A percentile compares a stretch with the other conserved stretches of the same genome.
phyloP scores from a whole-genome alignment of 441 rosid genomes.

The Rhodomyrtus psidioides region DNA sequence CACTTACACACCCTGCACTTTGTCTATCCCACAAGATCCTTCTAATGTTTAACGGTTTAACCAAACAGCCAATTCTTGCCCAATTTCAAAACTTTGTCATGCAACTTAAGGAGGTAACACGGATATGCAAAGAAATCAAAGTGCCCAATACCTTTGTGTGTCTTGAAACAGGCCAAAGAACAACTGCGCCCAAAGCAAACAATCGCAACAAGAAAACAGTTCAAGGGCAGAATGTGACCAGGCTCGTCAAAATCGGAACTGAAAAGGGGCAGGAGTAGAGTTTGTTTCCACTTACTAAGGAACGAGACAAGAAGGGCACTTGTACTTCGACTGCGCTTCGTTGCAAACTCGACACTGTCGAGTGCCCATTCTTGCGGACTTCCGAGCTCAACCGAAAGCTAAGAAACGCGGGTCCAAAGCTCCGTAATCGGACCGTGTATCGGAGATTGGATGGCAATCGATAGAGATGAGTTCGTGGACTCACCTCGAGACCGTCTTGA shows the following conservation, averaged over 20 bases:
- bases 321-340: constrained; percentile 63
- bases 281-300: constrained; percentile 48
- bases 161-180: constrained; percentile 69
- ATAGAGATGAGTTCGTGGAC: not conserved
- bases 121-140: not conserved
- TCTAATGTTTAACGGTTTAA: not conserved
- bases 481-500: not conserved
- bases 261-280: too few relatives aligned
- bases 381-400: not conserved
- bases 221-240: not conserved
- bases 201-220: not conserved
- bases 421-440: not conserved
- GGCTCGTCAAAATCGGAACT: not conserved
- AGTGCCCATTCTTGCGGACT: constrained; percentile 21
- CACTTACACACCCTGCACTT: not conserved
- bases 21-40: not conserved
- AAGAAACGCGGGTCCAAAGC: not conserved
- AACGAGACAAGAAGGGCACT: constrained; percentile 70
- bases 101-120: not conserved
- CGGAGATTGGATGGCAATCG: not conserved
- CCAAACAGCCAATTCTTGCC: not conserved
- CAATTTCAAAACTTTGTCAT: not conserved
- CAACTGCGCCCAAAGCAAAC: constrained; percentile 38
- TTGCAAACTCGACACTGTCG: constrained; percentile 57
- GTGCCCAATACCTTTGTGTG: constrained; percentile 47